Conservation (phyloP, 306 rosid genomes). For the Dicorynia guianensis region DNA sequence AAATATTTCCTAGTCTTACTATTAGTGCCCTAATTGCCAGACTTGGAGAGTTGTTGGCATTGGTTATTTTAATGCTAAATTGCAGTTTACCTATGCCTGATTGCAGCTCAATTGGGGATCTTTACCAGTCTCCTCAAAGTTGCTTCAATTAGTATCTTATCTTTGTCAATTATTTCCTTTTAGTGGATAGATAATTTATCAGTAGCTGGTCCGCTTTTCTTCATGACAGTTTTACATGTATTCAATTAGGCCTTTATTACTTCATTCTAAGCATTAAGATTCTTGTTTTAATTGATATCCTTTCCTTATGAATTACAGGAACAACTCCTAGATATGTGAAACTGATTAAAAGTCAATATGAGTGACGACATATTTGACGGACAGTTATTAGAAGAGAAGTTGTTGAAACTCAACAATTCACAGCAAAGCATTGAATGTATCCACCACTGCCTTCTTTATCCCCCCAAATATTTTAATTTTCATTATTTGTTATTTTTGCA, state of each 20-base stretch:
- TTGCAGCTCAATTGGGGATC: conserved; percentile 2
- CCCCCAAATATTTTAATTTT: not conserved
- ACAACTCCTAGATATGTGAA: conserved; percentile 39
- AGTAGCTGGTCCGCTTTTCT: not conserved
- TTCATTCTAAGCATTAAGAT: not conserved
- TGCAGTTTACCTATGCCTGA: not conserved
- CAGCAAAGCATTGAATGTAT: conserved; percentile 85
- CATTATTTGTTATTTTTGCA: not conserved
- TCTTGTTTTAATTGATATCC: not conserved
- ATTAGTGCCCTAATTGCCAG: too few species aligned
- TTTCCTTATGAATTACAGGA: conserved; percentile 29
- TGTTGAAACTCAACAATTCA: conserved; percentile 77
- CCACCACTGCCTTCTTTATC: conserved; percentile 38
- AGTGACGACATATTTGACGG: conserved; percentile 60
- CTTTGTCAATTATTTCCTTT: not conserved
- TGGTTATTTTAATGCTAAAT: too few species aligned
- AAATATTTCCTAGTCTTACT: too few species aligned
- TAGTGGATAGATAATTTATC: not conserved
- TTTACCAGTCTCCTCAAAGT: not conserved
- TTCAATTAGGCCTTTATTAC: not conserved
- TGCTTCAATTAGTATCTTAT: not conserved
- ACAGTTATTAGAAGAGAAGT: conserved; percentile 62
- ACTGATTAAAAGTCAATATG: conserved; percentile 51
- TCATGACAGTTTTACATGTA: conserved; percentile 15
- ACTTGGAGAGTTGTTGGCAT: too few species aligned